Conservation (phyloP, 2,329 filamentous ascomycete genomes). For the Aspergillus thermomutatus region DNA sequence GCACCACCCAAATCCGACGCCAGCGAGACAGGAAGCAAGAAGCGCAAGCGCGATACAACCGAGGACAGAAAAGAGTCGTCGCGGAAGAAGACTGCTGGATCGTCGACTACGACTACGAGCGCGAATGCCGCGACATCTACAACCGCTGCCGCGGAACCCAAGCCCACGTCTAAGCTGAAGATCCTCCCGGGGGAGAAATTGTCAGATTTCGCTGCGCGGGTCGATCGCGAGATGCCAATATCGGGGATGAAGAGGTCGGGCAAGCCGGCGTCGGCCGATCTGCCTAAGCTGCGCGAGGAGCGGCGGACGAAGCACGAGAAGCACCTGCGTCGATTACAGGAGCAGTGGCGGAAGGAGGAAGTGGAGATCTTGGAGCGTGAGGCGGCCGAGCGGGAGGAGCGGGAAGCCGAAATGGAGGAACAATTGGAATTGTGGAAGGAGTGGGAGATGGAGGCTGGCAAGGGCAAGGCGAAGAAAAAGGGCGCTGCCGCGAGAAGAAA, state of each 20-base stretch:
- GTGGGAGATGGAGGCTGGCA: conserved; percentile 54
- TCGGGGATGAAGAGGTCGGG: conserved; percentile 63
- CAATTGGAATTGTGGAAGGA: conserved; percentile 63
- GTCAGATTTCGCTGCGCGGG: conserved; percentile 75
- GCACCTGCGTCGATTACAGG: conserved; percentile 63
- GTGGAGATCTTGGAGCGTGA: conserved; percentile 65
- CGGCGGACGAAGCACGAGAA: conserved; percentile 78
- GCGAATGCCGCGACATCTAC: conserved; percentile 8
- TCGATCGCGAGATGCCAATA: conserved; percentile 80
- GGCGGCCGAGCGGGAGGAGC: conserved; percentile 69
- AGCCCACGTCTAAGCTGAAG: conserved; percentile 48
- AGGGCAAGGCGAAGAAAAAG: conserved; percentile 50
- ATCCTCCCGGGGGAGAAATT: conserved; percentile 83
- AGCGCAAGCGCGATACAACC: conserved; percentile 43
- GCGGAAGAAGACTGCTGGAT: conserved; percentile 27
- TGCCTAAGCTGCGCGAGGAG: conserved; percentile 47
- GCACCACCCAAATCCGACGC: conserved; percentile 67
- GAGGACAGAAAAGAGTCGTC: conserved; percentile 15
- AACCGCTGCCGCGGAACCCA: conserved; percentile 2
- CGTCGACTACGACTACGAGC: conserved; percentile 4
- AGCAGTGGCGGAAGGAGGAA: conserved; percentile 56
- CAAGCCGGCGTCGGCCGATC: conserved; percentile 18
- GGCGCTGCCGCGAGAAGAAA: conserved; percentile 39
- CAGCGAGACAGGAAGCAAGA: conserved; percentile 38
- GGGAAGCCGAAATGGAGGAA: conserved; percentile 60